Percentiles rank a stretch among this genome's conserved stretches.
Evolutionary conservation across 2,329 filamentous ascomycete species (phyloP).

Genomic region (Aspergillus pseudoterreus): DNA sequence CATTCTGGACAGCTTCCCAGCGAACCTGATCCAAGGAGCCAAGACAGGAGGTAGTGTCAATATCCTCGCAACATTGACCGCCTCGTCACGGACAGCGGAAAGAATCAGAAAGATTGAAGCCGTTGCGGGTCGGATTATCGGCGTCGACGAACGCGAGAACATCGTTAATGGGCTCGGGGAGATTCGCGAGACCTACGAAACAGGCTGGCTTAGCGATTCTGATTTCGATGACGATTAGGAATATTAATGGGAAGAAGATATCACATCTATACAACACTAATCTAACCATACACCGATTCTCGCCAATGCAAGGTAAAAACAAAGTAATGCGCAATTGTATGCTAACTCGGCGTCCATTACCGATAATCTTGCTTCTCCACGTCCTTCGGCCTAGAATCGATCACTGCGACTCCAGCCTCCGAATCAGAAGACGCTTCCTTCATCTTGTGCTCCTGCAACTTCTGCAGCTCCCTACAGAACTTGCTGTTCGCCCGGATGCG

Average conservation of each 20-base stretch:
- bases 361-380: not conserved
- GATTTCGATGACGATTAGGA: slow-evolving; percentile 42
- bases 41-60: slow-evolving; percentile 44
- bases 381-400: not conserved
- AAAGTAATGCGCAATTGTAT: not conserved
- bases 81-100: slow-evolving; percentile 68
- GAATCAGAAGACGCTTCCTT: not conserved
- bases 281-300: too few relatives aligned
- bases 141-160: slow-evolving; percentile 75
- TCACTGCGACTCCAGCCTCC: not conserved
- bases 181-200: slow-evolving; percentile 82
- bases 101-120: slow-evolving; percentile 64
- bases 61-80: slow-evolving; percentile 60
- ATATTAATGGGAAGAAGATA: not conserved
- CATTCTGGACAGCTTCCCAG: slow-evolving; percentile 77
- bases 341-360: not conserved
- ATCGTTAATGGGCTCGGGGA: slow-evolving; percentile 78
- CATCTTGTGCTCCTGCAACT: not conserved
- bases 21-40: slow-evolving; percentile 58
- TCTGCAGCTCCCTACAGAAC: not conserved
- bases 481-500: slow-evolving; percentile 25
- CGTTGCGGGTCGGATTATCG: slow-evolving; percentile 59
- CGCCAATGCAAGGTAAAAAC: not conserved
- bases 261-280: not conserved
- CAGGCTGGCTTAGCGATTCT: slow-evolving; percentile 74